phyloP scores from a whole-genome alignment of 257 asterid species.

The Ehretia macrophylla region DNA sequence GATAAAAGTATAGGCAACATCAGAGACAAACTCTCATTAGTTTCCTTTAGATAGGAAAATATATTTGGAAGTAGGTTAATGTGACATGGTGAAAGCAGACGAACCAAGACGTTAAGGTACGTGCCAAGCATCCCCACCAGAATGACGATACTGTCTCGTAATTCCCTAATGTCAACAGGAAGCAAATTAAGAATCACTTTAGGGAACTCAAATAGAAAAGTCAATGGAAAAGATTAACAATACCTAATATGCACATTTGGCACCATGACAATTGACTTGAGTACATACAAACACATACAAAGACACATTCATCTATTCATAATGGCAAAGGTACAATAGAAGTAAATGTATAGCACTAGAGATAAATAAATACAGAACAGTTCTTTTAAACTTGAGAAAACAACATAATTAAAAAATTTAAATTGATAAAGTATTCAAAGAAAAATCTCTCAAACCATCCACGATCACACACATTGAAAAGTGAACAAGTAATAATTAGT shows the following conservation, averaged over 20 bases:
- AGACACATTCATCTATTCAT: no score
- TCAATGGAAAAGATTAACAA: neutral
- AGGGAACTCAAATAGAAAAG: conserved; percentile 3
- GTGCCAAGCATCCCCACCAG: conserved; percentile 87
- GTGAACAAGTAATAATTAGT: neutral
- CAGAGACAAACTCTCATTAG: no score
- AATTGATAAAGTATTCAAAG: neutral
- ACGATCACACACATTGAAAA: neutral
- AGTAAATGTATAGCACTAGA: no score
- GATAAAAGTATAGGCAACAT: no score
- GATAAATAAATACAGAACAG: no score
- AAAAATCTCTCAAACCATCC: neutral
- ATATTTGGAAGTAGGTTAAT: no score
- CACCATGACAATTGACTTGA: neutral
- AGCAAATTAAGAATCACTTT: conserved; percentile 14
- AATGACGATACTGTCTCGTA: conserved; percentile 65
- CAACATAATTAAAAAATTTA: no score
- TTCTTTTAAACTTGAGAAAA: no score
- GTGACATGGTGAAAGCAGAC: conserved; percentile 21
- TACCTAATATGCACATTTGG: neutral
- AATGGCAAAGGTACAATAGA: no score
- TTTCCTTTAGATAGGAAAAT: no score
- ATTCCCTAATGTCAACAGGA: conserved; percentile 50
- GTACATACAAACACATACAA: no score
- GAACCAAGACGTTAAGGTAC: conserved; percentile 88